Conservation (phyloP, 345 rosid species). For the Brassica juncea region DNA sequence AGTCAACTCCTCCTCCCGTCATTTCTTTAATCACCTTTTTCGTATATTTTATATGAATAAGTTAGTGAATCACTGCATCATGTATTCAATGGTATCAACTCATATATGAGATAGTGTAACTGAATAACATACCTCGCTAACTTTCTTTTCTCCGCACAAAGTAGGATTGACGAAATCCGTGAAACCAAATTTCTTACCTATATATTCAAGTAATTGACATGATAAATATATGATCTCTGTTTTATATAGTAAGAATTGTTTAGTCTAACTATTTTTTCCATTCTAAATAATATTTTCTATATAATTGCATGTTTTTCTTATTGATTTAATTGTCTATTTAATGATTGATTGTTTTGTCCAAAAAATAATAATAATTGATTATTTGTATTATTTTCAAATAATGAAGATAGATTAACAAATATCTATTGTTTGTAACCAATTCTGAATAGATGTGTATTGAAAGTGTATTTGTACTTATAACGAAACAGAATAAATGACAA, state of each 20-base stretch:
- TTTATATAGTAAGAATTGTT: not conserved
- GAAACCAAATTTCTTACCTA: slow-evolving; percentile 62
- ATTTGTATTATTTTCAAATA: not conserved
- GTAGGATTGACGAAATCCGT: slow-evolving; percentile 71
- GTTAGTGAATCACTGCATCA: not conserved
- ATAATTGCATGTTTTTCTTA: not conserved
- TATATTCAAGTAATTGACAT: not conserved
- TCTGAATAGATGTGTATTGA: not conserved
- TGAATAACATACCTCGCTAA: slow-evolving; percentile 45
- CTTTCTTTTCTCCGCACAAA: slow-evolving; percentile 45
- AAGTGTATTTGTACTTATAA: not conserved
- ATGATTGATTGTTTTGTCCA: too few species aligned
- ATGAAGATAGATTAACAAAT: not conserved
- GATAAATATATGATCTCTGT: not conserved
- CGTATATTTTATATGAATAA: not conserved
- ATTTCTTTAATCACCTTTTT: slow-evolving; percentile 59
- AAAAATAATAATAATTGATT: not conserved
- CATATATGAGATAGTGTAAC: not conserved
- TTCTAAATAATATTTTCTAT: not conserved
- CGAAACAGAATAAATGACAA: not conserved
- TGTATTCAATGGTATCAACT: not conserved
- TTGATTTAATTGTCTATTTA: not conserved
- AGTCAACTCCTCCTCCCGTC: slow-evolving; percentile 72
- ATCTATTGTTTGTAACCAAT: not conserved
- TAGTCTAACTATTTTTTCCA: not conserved